Conservation (phyloP, 2,329 filamentous ascomycete genomes). For the Conoideocrella luteorostrata region DNA sequence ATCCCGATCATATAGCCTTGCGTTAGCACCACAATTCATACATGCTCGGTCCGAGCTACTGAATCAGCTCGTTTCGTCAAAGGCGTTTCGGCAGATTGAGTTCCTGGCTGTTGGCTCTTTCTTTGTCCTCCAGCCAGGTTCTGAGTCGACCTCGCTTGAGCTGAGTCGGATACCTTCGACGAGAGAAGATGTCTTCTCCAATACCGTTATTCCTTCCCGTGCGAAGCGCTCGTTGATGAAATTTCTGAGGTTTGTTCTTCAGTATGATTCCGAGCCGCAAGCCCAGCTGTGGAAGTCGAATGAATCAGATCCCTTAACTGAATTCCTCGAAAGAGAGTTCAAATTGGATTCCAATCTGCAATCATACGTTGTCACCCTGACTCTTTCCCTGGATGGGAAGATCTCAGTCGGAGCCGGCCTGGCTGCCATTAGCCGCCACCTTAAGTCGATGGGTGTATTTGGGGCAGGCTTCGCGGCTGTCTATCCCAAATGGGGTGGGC, state of each 20-base stretch:
- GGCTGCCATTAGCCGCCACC: constrained; percentile 67
- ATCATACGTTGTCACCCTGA: constrained; percentile 58
- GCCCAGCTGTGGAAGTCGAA: constrained; percentile 51
- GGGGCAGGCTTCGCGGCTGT: constrained; percentile 85
- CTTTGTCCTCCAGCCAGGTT: constrained; percentile 60
- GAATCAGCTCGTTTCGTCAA: constrained; percentile 77
- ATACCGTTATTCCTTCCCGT: constrained; percentile 66
- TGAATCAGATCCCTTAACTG: constrained; percentile 46
- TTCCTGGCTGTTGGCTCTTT: constrained; percentile 91
- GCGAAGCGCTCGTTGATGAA: constrained; percentile 88
- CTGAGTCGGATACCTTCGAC: constrained; percentile 76
- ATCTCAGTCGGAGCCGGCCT: constrained; percentile 61
- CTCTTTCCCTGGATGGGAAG: constrained; percentile 62
- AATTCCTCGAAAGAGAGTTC: constrained; percentile 57
- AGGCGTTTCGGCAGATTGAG: constrained; percentile 81
- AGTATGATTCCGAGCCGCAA: constrained; percentile 56
- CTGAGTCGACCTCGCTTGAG: constrained; percentile 21
- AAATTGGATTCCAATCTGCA: constrained; percentile 63
- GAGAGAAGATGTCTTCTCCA: constrained; percentile 84
- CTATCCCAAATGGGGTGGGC: constrained; percentile 86
- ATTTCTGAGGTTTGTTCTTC: constrained; percentile 80
- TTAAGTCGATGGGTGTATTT: constrained; percentile 81
- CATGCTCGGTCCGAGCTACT: constrained; percentile 77
- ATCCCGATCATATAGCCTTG: constrained; percentile 73
- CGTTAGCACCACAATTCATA: constrained; percentile 78